Evolutionary conservation across 257 asterid genomes (phyloP).

Genomic region (Jasminum sambac): DNA sequence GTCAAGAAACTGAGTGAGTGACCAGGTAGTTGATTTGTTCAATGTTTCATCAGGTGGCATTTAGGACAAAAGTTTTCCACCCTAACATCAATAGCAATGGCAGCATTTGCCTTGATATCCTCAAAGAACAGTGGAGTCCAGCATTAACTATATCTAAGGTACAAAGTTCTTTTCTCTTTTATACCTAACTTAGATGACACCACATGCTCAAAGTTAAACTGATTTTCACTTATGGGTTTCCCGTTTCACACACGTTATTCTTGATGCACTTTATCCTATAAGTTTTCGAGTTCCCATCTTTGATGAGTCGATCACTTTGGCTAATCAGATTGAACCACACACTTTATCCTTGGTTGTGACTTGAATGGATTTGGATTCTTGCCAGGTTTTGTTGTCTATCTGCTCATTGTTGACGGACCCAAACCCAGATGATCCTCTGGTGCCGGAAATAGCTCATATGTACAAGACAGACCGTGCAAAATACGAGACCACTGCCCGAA

Average conservation of each 20-base stretch:
- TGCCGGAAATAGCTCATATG: constrained; percentile 80
- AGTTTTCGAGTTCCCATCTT: background rate
- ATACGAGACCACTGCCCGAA: constrained; percentile 74
- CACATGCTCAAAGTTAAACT: background rate
- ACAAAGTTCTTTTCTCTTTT: constrained; percentile 5
- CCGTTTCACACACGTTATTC: background rate
- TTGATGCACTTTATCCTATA: no score
- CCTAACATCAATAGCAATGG: constrained; percentile 81
- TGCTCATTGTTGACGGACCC: constrained; percentile 77
- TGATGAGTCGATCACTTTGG: background rate
- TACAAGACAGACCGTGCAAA: constrained; percentile 70
- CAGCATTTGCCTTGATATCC: constrained; percentile 75
- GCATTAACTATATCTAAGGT: constrained; percentile 81
- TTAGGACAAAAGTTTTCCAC: constrained; percentile 63
- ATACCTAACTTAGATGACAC: background rate
- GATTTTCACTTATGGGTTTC: background rate
- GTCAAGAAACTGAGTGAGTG: background rate
- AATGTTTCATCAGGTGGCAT: constrained; percentile 60
- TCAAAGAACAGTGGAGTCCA: constrained; percentile 81
- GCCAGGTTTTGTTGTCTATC: constrained; percentile 60
- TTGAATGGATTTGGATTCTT: no score
- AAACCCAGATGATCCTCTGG: constrained; percentile 68
- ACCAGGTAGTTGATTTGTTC: background rate
- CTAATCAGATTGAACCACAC: no score
- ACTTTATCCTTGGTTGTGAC: no score